phyloP scores from a whole-genome alignment of 441 rosid species.

The Pelargonium cotyledonis region DNA sequence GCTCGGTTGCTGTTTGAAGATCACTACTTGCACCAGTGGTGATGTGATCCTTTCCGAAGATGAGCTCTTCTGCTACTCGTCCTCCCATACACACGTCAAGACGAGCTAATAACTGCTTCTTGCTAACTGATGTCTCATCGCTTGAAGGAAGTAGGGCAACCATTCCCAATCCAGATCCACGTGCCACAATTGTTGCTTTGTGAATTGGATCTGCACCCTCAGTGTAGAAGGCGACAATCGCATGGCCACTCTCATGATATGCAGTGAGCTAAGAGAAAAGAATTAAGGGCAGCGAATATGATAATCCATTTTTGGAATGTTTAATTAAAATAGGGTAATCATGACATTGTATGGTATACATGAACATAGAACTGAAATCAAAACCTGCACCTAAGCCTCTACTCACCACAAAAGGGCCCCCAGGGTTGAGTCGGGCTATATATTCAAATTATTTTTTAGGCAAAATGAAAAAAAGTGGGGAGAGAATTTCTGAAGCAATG shows the following conservation, averaged over 20 bases:
- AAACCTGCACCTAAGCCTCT: no score
- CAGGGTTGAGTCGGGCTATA: no score
- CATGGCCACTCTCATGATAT: conserved; percentile 98
- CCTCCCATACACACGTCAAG: conserved; percentile 99
- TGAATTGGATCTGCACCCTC: conserved; percentile 93
- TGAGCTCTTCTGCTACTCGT: conserved; percentile 97
- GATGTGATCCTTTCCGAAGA: conserved; percentile 77
- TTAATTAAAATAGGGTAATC: neutral
- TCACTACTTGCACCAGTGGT: conserved; percentile 97
- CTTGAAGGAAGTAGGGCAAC: conserved; percentile 91
- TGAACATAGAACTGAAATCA: no score
- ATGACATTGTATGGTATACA: neutral
- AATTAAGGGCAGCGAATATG: conserved; percentile 17
- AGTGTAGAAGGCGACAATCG: conserved; percentile 82
- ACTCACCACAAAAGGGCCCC: no score
- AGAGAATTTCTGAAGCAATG: no score
- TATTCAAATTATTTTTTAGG: no score
- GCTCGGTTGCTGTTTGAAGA: conserved; percentile 82
- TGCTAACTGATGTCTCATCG: conserved; percentile 94
- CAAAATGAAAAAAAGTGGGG: no score
- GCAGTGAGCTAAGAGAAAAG: conserved; percentile 69
- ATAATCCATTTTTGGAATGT: conserved; percentile 10
- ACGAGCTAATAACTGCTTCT: conserved; percentile 86
- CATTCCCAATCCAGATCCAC: conserved; percentile 97
- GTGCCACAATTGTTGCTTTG: conserved; percentile 97